These are phyloP conservation scores for Sarcodon aspratus DNA, from an alignment of 768 basidiomycete species.

Conservation along the genomic window DNA sequence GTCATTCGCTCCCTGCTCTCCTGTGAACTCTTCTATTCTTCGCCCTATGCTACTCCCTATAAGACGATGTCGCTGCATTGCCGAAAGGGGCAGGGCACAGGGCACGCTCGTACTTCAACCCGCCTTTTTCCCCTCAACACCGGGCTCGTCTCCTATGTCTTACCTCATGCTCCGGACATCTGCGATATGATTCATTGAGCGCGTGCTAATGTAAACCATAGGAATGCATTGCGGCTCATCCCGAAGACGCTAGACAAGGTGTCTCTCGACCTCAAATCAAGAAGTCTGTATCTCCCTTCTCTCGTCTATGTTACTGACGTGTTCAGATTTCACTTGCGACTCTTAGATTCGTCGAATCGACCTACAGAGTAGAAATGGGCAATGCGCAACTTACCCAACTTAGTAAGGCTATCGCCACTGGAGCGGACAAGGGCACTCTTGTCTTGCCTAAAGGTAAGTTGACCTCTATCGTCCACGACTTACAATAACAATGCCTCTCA, in stretches of 20 bases:
- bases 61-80: background rate
- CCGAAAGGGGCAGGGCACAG: conserved; percentile 32
- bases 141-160: conserved; percentile 7
- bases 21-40: no score
- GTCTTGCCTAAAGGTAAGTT: conserved; percentile 74
- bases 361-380: conserved; percentile 73
- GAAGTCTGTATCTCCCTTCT: conserved; percentile 45
- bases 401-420: conserved; percentile 68
- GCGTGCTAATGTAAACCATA: conserved; percentile 19
- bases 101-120: conserved; percentile 18
- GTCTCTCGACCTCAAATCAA: conserved; percentile 91
- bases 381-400: conserved; percentile 72
- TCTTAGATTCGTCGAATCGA: conserved; percentile 68
- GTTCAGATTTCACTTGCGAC: conserved; percentile 9
- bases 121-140: conserved; percentile 5
- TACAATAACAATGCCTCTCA: conserved; percentile 9
- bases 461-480: background rate
- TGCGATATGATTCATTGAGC: background rate
- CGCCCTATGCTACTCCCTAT: no score
- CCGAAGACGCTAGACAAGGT: conserved; percentile 69
- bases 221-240: conserved; percentile 72
- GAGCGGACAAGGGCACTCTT: conserved; percentile 76
- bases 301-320: conserved; percentile 5
- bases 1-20: background rate
- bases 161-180: conserved; percentile 6